These are phyloP conservation scores for Lolium multiflorum DNA, from an alignment of 176 grass and related monocot genomes.

Conservation along the genomic window DNA sequence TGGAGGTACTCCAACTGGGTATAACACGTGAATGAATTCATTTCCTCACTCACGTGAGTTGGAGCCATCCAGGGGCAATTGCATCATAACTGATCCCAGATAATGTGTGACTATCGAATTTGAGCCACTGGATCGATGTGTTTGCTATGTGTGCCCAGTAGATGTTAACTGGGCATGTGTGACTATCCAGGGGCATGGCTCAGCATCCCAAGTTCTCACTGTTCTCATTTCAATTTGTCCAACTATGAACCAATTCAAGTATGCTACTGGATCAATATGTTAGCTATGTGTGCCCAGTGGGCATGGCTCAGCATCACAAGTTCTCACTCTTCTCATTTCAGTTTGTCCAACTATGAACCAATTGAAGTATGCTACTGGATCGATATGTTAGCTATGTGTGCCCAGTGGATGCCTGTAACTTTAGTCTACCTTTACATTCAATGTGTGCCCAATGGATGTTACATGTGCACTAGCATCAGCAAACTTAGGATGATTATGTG, in stretches of 20 bases:
- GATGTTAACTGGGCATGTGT: too few species aligned
- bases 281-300: too few species aligned
- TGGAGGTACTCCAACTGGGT: neutral
- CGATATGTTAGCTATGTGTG: neutral
- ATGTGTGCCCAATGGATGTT: neutral
- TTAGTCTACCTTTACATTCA: slow-evolving; percentile 1
- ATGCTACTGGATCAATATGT: neutral
- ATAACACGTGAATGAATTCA: slow-evolving; percentile 17
- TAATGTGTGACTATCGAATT: too few species aligned
- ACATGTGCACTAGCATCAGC: neutral
- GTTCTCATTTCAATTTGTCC: neutral
- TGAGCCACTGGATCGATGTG: too few species aligned
- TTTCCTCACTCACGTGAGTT: slow-evolving; percentile 2
- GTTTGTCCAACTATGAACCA: neutral
- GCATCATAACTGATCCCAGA: too few species aligned
- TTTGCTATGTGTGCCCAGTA: too few species aligned
- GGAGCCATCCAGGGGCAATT: neutral
- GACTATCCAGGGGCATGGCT: neutral
- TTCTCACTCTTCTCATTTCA: neutral
- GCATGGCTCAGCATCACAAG: neutral
- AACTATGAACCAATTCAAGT: neutral
- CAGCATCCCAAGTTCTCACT: neutral
- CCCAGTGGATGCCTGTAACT: neutral
- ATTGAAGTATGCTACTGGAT: neutral
- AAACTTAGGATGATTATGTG: neutral